Conservation (phyloP, 306 rosid species). For the Vigna radiata region DNA sequence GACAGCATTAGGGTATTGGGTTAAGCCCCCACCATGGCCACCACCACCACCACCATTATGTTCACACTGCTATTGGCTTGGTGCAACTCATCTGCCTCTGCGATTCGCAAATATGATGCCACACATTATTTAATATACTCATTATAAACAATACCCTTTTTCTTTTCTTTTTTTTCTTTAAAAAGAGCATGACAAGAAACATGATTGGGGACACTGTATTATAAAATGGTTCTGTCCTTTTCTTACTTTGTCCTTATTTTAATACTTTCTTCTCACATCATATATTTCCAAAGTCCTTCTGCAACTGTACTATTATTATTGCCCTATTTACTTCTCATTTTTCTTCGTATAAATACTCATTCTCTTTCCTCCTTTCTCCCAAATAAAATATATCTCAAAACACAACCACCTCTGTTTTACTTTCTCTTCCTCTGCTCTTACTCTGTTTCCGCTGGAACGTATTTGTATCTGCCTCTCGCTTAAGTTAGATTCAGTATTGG, state of each 20-base stretch:
- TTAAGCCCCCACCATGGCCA: conserved; percentile 5
- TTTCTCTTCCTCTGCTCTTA: conserved; percentile 34
- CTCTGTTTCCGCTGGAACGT: conserved; percentile 11
- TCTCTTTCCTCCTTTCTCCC: conserved; percentile 42
- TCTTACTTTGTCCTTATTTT: conserved; percentile 67
- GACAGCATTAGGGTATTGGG: not conserved
- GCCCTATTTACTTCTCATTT: conserved; percentile 44
- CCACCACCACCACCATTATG: conserved; percentile 36
- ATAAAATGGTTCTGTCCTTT: conserved; percentile 61
- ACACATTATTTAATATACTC: not conserved
- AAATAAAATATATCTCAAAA: conserved; percentile 27
- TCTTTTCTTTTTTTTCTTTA: conserved; percentile 15
- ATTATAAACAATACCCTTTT: conserved; percentile 18
- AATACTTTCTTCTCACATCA: conserved; percentile 49
- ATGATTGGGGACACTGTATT: conserved; percentile 61
- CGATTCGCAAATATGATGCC: conserved; percentile 51
- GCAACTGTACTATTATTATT: conserved; percentile 41
- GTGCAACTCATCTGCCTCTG: conserved; percentile 44
- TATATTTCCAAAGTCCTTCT: conserved; percentile 31
- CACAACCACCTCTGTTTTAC: not conserved
- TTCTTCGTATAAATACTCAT: conserved; percentile 44
- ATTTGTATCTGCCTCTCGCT: not conserved
- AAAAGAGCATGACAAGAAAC: conserved; percentile 49
- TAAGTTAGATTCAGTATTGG: conserved; percentile 31
- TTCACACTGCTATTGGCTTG: conserved; percentile 36